Evolutionary conservation across 352 stramenopile species (phyloP).

Genomic region (Pythium oligandrum): DNA sequence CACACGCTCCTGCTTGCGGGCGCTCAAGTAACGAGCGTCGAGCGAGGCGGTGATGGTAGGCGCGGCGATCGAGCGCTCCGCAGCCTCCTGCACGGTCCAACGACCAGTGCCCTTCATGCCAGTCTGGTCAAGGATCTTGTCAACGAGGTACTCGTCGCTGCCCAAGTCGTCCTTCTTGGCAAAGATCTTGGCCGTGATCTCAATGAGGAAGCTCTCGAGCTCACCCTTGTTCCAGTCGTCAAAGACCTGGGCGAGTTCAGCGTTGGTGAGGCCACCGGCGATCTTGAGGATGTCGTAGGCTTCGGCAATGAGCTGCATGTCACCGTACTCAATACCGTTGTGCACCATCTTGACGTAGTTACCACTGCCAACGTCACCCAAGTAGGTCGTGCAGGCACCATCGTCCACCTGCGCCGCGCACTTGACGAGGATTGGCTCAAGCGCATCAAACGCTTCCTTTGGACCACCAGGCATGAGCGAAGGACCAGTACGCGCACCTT

Average conservation of each 20-base stretch:
- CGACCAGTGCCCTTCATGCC: constrained; percentile 98
- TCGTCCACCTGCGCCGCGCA: constrained; percentile 94
- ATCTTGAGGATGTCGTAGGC: constrained; percentile 97
- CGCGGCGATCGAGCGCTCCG: constrained; percentile 94
- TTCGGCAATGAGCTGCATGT: constrained; percentile 99
- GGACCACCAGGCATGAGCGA: constrained; percentile 98
- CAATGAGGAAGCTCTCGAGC: constrained; percentile 97
- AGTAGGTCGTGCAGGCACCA: constrained; percentile 95
- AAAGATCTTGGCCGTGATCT: constrained; percentile 98
- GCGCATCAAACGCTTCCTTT: constrained; percentile 93
- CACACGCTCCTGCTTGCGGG: constrained; percentile 94
- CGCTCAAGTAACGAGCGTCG: constrained; percentile 95
- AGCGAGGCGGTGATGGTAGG: constrained; percentile 97
- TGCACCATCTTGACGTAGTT: constrained; percentile 99
- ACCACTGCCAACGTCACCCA: constrained; percentile 93
- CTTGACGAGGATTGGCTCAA: constrained; percentile 97
- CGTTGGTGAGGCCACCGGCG: constrained; percentile 86
- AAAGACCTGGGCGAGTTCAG: constrained; percentile 92
- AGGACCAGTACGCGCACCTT: constrained; percentile 96
- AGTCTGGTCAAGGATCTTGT: constrained; percentile 98
- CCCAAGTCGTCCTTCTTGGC: constrained; percentile 95
- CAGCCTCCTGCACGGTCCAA: constrained; percentile 95
- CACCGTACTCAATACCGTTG: constrained; percentile 99
- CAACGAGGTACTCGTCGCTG: constrained; percentile 83
- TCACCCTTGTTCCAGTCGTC: constrained; percentile 97